Base-by-base conservation (phyloP, 2,329 filamentous ascomycete species). In the Fusarium oxysporum region DNA sequence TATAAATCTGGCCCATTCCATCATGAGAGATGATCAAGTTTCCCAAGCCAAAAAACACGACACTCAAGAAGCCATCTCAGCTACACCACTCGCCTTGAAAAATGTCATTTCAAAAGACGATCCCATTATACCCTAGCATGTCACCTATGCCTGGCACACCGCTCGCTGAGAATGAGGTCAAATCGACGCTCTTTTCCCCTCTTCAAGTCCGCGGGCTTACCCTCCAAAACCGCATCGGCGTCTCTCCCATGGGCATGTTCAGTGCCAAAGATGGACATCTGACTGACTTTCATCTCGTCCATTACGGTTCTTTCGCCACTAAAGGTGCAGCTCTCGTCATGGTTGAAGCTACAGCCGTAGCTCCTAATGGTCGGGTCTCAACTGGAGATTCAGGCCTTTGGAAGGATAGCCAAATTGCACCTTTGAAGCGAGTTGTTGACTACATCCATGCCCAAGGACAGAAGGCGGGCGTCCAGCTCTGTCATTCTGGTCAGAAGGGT, bases 181-280 rank as follows among this genome's bases (percentile, higher is more conserved):
- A 21, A 3, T 10, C 43, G 2, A 30, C 28, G 6, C 53, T 62
- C 23, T 62, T 62, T 14, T 33, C 60, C 12, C 14, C 54, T 8
- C 60, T 62, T 1, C 35, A 25, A 30, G 10, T 60, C 8, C 41
- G 60, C 21, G 43, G 43, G 3, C 35, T 60, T 8, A 13, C 5
- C 1, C 23, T 62, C 0, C 60, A 48, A 16, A 59, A 41, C 13
- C 60, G 60, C 19, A 60, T 62, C 8, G 23, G 19, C 0, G 54
- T 62, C 25, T 60, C 54, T 0, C 60, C 60, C 6, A 62, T 62
- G 60, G 54, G 60, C 5, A 60, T 35, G 12, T 62, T 62, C 5
- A 60, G 54, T 28, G 54, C 60, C 9, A 40, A 23, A 0, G 41
- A 60, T 9, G 60, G 60, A 2, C 60, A 62, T 11, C 19, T 62